A percentile compares a stretch with the other conserved stretches of the same genome.
phyloP scores from a whole-genome alignment of 2,329 filamentous ascomycete species.

The Bipolaris zeicola region DNA sequence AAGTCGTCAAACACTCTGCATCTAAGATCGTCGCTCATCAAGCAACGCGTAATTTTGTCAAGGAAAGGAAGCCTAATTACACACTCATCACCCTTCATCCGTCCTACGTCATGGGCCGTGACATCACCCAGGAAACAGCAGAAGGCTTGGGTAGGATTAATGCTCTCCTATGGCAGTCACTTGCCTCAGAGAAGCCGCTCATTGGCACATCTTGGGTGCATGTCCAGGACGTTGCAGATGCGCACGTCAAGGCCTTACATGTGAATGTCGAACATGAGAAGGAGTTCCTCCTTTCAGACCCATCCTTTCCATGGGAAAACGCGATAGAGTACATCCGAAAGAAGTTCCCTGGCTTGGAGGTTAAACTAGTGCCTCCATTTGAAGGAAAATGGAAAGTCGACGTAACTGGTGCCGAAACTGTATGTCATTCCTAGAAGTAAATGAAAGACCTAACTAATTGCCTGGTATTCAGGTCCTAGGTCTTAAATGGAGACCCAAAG shows the following conservation, averaged over 20 bases:
- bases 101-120: slow-evolving; percentile 30
- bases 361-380: background rate
- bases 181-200: slow-evolving; percentile 15
- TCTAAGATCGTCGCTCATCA: slow-evolving; percentile 38
- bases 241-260: slow-evolving; percentile 28
- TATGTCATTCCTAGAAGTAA: background rate
- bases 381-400: background rate
- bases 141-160: slow-evolving; percentile 27
- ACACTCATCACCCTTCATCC: slow-evolving; percentile 34
- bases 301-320: background rate
- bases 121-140: slow-evolving; percentile 23
- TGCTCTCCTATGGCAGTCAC: slow-evolving; percentile 19
- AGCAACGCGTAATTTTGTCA: slow-evolving; percentile 27
- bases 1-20: slow-evolving; percentile 22
- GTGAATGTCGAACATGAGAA: background rate
- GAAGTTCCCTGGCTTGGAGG: background rate
- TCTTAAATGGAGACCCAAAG: background rate
- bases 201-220: slow-evolving; percentile 25
- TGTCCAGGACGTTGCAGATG: slow-evolving; percentile 34
- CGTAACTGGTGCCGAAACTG: background rate
- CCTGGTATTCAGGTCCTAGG: background rate
- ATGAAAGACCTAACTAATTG: background rate
- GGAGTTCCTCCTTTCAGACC: background rate
- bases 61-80: slow-evolving; percentile 25
- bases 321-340: background rate